Base-by-base conservation (phyloP, 2,329 filamentous ascomycete genomes). In the Lasiodiplodia sp. region DNA sequence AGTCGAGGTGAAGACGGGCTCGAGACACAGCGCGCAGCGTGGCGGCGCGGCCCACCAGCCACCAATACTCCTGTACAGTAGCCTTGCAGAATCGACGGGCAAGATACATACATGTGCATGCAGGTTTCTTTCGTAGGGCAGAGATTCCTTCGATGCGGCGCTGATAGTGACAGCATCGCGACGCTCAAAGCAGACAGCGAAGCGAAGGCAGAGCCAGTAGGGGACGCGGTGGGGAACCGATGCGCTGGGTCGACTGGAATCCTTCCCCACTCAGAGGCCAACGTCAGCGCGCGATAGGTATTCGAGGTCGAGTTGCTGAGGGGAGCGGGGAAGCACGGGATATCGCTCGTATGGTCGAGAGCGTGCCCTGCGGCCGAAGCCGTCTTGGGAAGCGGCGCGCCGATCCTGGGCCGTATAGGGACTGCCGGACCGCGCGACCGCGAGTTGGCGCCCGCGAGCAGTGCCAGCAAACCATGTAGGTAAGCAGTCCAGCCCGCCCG, bases 1-100 rank as follows among this genome's bases (percentile, higher is more conserved):
- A 52, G 60, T 52, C 31, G 18, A 44, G 56, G 56, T 44, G 56
- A 37, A 60, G 55, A 44, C 31, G 34, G 53, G 31, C 28, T 38
- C 16, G 58, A 64, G 60, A 38, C 60, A 64, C 8, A 34, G 28
- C 52, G 28, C 37, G 66, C 57, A 62, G 56, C 57, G 57, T 68
- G 67, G 51, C 58, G 34, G 52, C 57, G 51, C 51, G 52, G 51
- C 21, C 58, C 52, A 47, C 69, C 73, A 76, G 78, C 77, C 77
- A 79, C 77, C 78, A 79, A 79, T 79, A 79, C 68, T 74, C 67
- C 67, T 70, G 37, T 73, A 77, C 77, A 79, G 75, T 75, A 78
- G 75, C 73, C 74, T 72, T 78, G 77, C 78, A 79, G 77, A 73
- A 76, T 75, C 72, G 70, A 68, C 73, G 67, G 53, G 57, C 66